Evolutionary conservation across 192 early-diverging fungal species (phyloP).

Genomic region (Spizellomyces punctatus): DNA sequence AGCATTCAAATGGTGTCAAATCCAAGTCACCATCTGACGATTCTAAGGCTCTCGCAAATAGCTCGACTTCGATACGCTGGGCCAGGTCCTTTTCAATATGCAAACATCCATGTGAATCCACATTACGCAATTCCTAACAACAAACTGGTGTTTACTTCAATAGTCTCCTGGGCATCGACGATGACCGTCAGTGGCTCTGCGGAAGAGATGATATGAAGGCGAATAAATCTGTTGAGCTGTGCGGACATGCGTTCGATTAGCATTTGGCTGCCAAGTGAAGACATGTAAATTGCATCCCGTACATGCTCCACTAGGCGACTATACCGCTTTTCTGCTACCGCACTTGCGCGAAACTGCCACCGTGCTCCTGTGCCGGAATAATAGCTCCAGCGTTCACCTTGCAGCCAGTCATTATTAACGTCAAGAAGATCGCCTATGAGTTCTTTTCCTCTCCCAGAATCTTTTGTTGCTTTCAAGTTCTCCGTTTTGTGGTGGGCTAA

Average conservation of each 20-base stretch:
- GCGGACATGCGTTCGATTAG: not conserved
- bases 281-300: not conserved
- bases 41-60: not conserved
- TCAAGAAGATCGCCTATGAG: too few species aligned
- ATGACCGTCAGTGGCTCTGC: not conserved
- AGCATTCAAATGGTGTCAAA: not conserved
- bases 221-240: not conserved
- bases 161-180: not conserved
- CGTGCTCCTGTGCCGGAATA: not conserved
- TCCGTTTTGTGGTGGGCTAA: too few species aligned
- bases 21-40: not conserved
- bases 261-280: not conserved
- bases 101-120: too few species aligned
- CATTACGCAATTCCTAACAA: too few species aligned
- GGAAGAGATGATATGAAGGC: not conserved
- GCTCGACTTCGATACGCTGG: not conserved
- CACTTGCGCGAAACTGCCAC: not conserved
- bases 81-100: not conserved
- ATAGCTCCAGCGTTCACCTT: not conserved
- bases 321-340: slow-evolving; percentile 1
- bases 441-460: too few species aligned
- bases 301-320: not conserved
- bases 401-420: too few species aligned
- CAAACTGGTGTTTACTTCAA: not conserved
- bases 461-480: too few species aligned